Base-by-base conservation (phyloP, 306 rosid species). In the Carpinus fangiana region DNA sequence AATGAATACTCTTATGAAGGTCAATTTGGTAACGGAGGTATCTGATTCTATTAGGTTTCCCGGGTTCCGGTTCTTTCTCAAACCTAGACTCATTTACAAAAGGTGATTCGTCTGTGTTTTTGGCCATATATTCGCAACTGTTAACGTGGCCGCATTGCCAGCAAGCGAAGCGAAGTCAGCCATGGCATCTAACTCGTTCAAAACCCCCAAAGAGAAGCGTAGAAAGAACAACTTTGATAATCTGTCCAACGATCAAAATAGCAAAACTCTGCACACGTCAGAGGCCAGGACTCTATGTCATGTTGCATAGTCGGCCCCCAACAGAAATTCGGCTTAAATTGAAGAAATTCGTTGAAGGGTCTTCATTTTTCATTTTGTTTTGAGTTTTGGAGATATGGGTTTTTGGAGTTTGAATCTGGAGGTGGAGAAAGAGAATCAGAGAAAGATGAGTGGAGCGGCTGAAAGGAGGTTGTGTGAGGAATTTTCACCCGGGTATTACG, bases 401-500 rank as follows among this genome's bases (percentile, higher is more conserved):
- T 65, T 50, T 65, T 41, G 45, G 45, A 41, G 45, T 41, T 41
- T 12, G 60, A 67, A 61, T 12, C 43, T 10, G 77, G 64, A 36
- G 53, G 43, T 28, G 50, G 51, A 66, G 53, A 23, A 10, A 23
- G 36, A 2, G 55, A 46, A 48, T 47, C 20, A 26, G 52, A 28
- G 52, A 26, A 17, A 21, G 41, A 81, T 16, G 57, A 18, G 86
- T 31, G 59, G 72, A 61, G 82, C 72, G 45, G 82, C 34, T 36
- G 88, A 88, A 64, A 86, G 89, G 66, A 80, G 86, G 80, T 8
- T 88, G 28, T 79, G 81, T 51, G 88, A 86, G 81, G 89, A 90
- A 60, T 90, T 85, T 59, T 81, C 90, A 23, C 87, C 87, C 34
- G 86, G 82, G 31, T 91, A 91, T 81, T 91, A 84, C 78, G 92